A percentile compares a stretch with the other conserved stretches of the same genome.
These are phyloP conservation scores for Plasmodium relictum DNA, from an alignment of 169 alveolate genomes.

Conservation along the genomic window DNA sequence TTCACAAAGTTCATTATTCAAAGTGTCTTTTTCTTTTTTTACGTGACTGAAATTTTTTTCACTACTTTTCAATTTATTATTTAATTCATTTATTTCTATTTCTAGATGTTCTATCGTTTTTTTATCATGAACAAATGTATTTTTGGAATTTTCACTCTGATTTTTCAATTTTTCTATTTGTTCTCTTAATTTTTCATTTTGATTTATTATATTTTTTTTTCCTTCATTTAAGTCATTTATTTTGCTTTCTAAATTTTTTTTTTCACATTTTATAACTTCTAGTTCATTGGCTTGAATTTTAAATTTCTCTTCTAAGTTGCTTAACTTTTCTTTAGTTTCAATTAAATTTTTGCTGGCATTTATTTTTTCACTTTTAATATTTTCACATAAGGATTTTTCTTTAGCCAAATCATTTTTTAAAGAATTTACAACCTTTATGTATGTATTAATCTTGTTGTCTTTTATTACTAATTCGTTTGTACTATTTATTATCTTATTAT, in stretches of 20 bases:
- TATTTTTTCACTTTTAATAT: constrained; percentile 88
- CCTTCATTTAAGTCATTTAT: constrained; percentile 88
- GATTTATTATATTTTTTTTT: constrained; percentile 84
- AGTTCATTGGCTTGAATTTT: constrained; percentile 84
- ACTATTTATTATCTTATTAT: constrained; percentile 10
- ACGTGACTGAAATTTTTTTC: constrained; percentile 91
- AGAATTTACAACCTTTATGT: constrained; percentile 42
- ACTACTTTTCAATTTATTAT: constrained; percentile 86
- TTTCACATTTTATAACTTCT: constrained; percentile 63
- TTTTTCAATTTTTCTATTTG: constrained; percentile 87
- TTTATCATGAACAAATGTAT: constrained; percentile 86
- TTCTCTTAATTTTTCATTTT: constrained; percentile 83
- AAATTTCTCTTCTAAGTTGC: constrained; percentile 85
- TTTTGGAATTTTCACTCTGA: constrained; percentile 88
- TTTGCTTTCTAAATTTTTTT: constrained; percentile 44
- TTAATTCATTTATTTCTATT: constrained; percentile 89
- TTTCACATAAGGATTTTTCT: constrained; percentile 54
- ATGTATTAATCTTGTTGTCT: constrained; percentile 58
- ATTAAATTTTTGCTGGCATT: constrained; percentile 89
- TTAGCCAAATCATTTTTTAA: constrained; percentile 62
- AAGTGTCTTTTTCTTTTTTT: constrained; percentile 78
- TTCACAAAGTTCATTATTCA: constrained; percentile 91
- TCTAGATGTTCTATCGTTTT: constrained; percentile 89
- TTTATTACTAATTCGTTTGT: constrained; percentile 30
- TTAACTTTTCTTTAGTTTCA: constrained; percentile 91